These are phyloP conservation scores for Fusarium sublunatum DNA, from an alignment of 2,329 filamentous ascomycete species.

Conservation along the genomic window DNA sequence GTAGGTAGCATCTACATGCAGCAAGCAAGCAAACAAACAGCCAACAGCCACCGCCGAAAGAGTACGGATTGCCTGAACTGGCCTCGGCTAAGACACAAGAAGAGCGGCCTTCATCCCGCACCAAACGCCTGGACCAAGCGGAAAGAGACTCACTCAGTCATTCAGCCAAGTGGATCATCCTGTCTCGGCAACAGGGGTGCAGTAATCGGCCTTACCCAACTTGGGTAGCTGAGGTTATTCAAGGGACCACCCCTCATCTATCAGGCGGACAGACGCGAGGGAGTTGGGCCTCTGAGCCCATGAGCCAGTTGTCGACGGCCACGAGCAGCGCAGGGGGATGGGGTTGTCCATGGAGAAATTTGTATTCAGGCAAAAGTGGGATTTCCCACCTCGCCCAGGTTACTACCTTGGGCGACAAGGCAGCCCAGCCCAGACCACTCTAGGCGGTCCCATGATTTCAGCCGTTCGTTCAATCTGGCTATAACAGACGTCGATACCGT, in stretches of 20 bases:
- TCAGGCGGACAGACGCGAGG: conserved; percentile 8
- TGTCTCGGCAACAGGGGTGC: conserved; percentile 28
- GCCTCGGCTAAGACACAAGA: not conserved
- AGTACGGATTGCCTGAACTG: not conserved
- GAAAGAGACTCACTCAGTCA: conserved; percentile 26
- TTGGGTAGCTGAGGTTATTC: conserved; percentile 1
- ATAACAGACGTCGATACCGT: no score
- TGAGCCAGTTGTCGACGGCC: conserved; percentile 8
- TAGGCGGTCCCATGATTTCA: not conserved
- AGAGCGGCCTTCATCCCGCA: conserved; percentile 13
- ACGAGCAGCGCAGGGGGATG: conserved; percentile 3
- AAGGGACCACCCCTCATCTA: conserved; percentile 3
- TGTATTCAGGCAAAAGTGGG: conserved; percentile 8
- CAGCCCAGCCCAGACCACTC: not conserved
- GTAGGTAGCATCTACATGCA: no score
- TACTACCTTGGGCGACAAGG: conserved; percentile 12
- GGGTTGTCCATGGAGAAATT: conserved; percentile 10
- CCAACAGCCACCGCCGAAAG: not conserved
- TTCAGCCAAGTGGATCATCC: conserved; percentile 21
- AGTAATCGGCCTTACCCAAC: conserved; percentile 3
- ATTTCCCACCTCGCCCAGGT: conserved; percentile 15
- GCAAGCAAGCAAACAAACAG: not conserved
- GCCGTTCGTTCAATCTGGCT: not conserved
- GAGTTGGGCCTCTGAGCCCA: not conserved
- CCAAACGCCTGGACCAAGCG: conserved; percentile 17